Percentiles rank a stretch among this genome's conserved stretches.
Evolutionary conservation across 2,329 filamentous ascomycete genomes (phyloP).

Genomic region (Ascochyta koolunga): DNA sequence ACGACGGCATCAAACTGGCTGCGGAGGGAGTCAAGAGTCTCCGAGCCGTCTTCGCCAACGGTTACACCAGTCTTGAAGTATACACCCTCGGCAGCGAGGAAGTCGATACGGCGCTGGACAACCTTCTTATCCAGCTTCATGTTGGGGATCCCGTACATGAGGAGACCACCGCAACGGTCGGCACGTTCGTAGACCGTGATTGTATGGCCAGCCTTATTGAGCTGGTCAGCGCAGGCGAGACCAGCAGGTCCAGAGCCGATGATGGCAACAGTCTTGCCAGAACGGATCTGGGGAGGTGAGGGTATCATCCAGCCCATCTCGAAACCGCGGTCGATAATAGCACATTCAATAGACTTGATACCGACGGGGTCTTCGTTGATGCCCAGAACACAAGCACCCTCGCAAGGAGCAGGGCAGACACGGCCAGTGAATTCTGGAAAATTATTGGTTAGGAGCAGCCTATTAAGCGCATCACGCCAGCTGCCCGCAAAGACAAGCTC

Average conservation of each 20-base stretch:
- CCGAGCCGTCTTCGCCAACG: constrained; percentile 76
- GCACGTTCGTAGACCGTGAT: constrained; percentile 94
- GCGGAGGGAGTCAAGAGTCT: constrained; percentile 74
- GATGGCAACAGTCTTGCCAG: constrained; percentile 85
- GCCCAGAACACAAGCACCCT: constrained; percentile 92
- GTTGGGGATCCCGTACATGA: constrained; percentile 99
- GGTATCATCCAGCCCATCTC: constrained; percentile 99
- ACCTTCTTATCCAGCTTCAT: constrained; percentile 99
- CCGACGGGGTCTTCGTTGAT: constrained; percentile 97
- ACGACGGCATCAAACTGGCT: constrained; percentile 80
- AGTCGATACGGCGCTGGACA: constrained; percentile 92
- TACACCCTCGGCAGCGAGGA: constrained; percentile 90
- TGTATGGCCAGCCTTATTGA: constrained; percentile 87
- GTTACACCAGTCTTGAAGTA: constrained; percentile 78
- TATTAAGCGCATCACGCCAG: constrained; percentile 91
- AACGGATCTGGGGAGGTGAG: constrained; percentile 75
- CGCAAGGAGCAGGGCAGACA: constrained; percentile 94
- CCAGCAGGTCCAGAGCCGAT: constrained; percentile 93
- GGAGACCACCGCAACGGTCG: constrained; percentile 85
- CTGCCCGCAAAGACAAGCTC: constrained; percentile 70
- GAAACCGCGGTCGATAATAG: constrained; percentile 96
- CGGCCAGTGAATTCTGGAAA: constrained; percentile 98
- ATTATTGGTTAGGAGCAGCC: constrained; percentile 95
- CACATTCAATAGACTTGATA: constrained; percentile 98
- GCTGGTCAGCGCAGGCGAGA: constrained; percentile 87